A percentile compares a stretch with the other conserved stretches of the same genome.
phyloP scores from a whole-genome alignment of 1,284 basidiomycete species.

The Marasmius tenuissimus region DNA sequence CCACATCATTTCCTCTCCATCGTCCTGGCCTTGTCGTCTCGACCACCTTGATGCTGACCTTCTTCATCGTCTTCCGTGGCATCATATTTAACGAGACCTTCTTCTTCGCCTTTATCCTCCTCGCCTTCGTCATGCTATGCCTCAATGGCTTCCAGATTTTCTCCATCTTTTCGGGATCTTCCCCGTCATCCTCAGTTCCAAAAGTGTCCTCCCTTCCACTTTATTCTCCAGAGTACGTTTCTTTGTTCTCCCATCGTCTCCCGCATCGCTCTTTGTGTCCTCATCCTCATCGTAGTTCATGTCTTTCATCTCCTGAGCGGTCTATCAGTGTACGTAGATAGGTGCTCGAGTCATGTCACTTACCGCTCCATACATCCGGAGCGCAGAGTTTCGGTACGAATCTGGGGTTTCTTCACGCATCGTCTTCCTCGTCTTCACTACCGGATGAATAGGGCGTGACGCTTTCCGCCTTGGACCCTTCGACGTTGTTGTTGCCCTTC shows the following conservation, averaged over 20 bases:
- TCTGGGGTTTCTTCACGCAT: slow-evolving; percentile 85
- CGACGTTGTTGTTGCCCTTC: slow-evolving; percentile 62
- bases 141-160: slow-evolving; percentile 62
- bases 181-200: slow-evolving; percentile 66
- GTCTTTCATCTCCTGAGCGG: slow-evolving; percentile 88
- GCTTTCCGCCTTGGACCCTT: slow-evolving; percentile 50
- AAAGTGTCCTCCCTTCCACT: slow-evolving; percentile 80
- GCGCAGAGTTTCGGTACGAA: slow-evolving; percentile 93
- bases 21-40: slow-evolving; percentile 37
- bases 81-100: slow-evolving; percentile 44
- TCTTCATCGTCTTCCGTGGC: slow-evolving; percentile 60
- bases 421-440: slow-evolving; percentile 62
- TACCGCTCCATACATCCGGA: slow-evolving; percentile 93
- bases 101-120: slow-evolving; percentile 61
- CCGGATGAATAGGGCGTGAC: slow-evolving; percentile 62
- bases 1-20: slow-evolving; percentile 67
- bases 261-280: slow-evolving; percentile 80
- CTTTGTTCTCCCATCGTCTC: slow-evolving; percentile 78
- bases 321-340: too few species aligned
- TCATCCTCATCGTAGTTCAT: slow-evolving; percentile 66
- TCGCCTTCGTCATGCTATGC: slow-evolving; percentile 65
- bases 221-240: slow-evolving; percentile 84
- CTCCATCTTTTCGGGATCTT: slow-evolving; percentile 58
- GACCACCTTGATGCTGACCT: slow-evolving; percentile 42
- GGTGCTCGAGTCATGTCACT: slow-evolving; percentile 37